Base-by-base conservation (phyloP, 805 yeast genomes). In the Suhomyces faveliae region DNA sequence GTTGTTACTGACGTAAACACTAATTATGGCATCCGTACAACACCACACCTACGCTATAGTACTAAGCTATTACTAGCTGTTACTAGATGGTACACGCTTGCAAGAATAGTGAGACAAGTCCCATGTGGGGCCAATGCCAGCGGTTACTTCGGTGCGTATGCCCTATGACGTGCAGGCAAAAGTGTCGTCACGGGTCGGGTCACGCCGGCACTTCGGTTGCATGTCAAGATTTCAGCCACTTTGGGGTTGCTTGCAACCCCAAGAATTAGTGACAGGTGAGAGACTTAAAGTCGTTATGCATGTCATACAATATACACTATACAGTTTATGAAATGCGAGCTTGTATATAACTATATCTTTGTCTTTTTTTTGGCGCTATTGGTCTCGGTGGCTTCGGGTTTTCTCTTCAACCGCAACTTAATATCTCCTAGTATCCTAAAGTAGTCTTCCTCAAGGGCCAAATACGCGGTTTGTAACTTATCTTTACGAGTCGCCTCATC, bases 381-480 rank as follows among this genome's bases (percentile, higher is more conserved):
- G 11, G 30, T 19, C 22, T 33, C 37, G 37, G 35, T 43, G 11
- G 21, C 47, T 10, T 30, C 48, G 6, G 25, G 30, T n/a, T 24
- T 43, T 23, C 68, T 52, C 55, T 64, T 64, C 17, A 39, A 24
- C 4, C 46, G 25, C 13, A 63, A 50, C 40, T 57, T 49, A 35
- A 66, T 42, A 4, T 64, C 65, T n/a, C 55, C 63, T 53, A 82
- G 59, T 15, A 89, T 79, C 40, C 91, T 68, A 45, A 66, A 62
- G 62, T 90, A 92, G 56, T 89, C 96, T 42, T 80, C 84, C 47
- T 80, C 83, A 45, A 91, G 69, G 25, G 83, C 68, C 51, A 77
- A 77, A 56, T 82, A 89, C 0, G 96, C 92, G 9, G 84, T 81
- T 45, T 87, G 89, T 33, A 89, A 71, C 57, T 87, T 87, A 56